These are phyloP conservation scores for Purpureocillium takamizusanense DNA, from an alignment of 2,329 filamentous ascomycete genomes.

Conservation along the genomic window DNA sequence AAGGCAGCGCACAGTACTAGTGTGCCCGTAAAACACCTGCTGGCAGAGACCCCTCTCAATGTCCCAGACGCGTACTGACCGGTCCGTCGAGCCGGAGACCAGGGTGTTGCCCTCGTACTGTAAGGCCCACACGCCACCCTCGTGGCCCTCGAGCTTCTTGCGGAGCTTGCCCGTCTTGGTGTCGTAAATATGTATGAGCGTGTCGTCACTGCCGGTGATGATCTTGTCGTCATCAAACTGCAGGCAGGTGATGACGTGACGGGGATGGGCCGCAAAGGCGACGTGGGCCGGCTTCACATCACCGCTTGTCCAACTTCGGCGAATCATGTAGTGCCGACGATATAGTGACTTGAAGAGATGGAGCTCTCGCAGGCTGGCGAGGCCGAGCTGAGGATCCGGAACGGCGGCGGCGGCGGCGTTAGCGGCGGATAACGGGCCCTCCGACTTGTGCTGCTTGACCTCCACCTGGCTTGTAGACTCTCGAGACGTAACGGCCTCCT, in stretches of 20 bases:
- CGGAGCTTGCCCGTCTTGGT: slow-evolving; percentile 85
- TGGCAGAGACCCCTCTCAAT: slow-evolving; percentile 88
- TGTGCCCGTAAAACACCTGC: slow-evolving; percentile 95
- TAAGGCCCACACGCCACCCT: slow-evolving; percentile 94
- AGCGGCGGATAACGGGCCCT: slow-evolving; percentile 80
- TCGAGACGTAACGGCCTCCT: slow-evolving; percentile 32
- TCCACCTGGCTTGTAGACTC: slow-evolving; percentile 31
- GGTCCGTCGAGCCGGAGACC: slow-evolving; percentile 91
- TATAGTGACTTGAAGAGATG: slow-evolving; percentile 97
- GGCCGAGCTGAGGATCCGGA: slow-evolving; percentile 70
- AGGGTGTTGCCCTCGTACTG: slow-evolving; percentile 93
- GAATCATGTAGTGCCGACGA: slow-evolving; percentile 83
- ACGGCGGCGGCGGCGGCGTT: slow-evolving; percentile 76
- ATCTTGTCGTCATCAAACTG: slow-evolving; percentile 99
- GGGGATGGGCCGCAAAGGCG: slow-evolving; percentile 90
- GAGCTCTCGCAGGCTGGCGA: slow-evolving; percentile 69
- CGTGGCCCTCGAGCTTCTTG: slow-evolving; percentile 81
- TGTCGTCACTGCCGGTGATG: slow-evolving; percentile 93
- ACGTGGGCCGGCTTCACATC: slow-evolving; percentile 81
- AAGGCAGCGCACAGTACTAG: slow-evolving; percentile 89
- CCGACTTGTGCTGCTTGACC: slow-evolving; percentile 48
- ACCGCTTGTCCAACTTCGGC: slow-evolving; percentile 84
- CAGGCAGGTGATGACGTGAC: slow-evolving; percentile 93
- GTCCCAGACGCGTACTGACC: slow-evolving; percentile 98
- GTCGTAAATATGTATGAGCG: slow-evolving; percentile 95